Evolutionary conservation across 1,139 yeast species (phyloP).

Genomic region (Petasospora fabianii): DNA sequence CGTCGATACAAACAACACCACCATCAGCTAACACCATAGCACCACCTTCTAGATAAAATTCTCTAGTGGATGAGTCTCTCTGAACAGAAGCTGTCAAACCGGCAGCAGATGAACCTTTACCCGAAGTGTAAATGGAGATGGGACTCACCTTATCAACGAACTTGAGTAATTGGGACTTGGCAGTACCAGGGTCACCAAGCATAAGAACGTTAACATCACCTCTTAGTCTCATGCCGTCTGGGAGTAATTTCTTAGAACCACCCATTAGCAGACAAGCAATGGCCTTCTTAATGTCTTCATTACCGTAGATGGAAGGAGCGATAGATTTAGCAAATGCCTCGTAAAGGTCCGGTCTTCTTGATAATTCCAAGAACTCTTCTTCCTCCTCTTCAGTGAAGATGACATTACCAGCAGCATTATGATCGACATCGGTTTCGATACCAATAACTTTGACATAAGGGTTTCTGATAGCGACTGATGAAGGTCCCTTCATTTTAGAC

Average conservation of each 20-base stretch:
- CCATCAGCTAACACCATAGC: conserved; percentile 99
- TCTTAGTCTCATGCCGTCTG: conserved; percentile 94
- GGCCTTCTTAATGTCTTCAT: conserved; percentile 87
- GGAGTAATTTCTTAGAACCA: conserved; percentile 86
- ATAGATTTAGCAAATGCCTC: conserved; percentile 83
- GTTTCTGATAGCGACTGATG: conserved; percentile 83
- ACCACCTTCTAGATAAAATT: conserved; percentile 96
- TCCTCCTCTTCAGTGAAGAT: conserved; percentile 89
- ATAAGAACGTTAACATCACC: conserved; percentile 94
- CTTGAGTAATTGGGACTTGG: conserved; percentile 91
- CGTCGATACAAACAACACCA: conserved; percentile 98
- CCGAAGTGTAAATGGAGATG: conserved; percentile 92
- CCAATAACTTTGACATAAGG: conserved; percentile 90
- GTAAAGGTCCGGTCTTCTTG: conserved; percentile 80
- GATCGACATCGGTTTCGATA: conserved; percentile 76
- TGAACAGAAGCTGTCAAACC: conserved; percentile 98
- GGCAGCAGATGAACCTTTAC: conserved; percentile 99
- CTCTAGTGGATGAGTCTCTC: conserved; percentile 82
- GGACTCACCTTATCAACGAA: conserved; percentile 95
- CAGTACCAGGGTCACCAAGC: conserved; percentile 98
- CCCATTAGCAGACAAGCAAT: conserved; percentile 91
- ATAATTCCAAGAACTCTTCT: conserved; percentile 77
- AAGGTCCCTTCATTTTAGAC: conserved; percentile 50
- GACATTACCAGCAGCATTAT: conserved; percentile 59
- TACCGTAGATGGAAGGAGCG: conserved; percentile 97